Evolutionary conservation across 1,139 yeast genomes (phyloP).

Genomic region (Waltiozyma sp.): DNA sequence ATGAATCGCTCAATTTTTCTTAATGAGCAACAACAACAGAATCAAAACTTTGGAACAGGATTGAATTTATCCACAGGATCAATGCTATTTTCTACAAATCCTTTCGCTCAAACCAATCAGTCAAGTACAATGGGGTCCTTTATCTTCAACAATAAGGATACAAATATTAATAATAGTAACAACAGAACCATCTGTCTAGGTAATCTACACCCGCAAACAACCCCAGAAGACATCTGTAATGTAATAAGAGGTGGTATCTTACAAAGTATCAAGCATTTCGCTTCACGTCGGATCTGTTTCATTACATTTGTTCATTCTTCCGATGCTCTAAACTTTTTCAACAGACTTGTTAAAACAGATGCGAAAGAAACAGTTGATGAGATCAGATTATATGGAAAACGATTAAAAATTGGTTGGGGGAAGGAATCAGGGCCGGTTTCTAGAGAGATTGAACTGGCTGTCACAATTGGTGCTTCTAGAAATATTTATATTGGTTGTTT

Average conservation of each 20-base stretch:
- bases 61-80: too few relatives aligned
- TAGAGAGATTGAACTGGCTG: conserved; percentile 64
- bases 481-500: conserved; percentile 64
- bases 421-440: conserved; percentile 71
- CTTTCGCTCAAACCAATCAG: too few relatives aligned
- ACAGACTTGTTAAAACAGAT: conserved; percentile 68
- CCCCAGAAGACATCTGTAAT: conserved; percentile 75
- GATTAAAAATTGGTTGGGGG: conserved; percentile 80
- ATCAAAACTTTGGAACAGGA: too few relatives aligned
- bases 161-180: too few relatives aligned
- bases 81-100: too few relatives aligned
- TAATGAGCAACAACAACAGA: too few relatives aligned
- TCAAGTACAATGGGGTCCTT: too few relatives aligned
- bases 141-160: too few relatives aligned
- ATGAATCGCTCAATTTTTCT: too few relatives aligned
- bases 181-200: conserved; percentile 74
- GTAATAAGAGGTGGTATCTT: conserved; percentile 75
- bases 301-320: conserved; percentile 71
- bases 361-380: too few relatives aligned
- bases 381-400: conserved; percentile 60
- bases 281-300: conserved; percentile 75
- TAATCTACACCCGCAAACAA: conserved; percentile 62
- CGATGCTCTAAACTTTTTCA: conserved; percentile 76
- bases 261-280: conserved; percentile 59
- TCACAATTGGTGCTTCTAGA: conserved; percentile 73